Base-by-base conservation (phyloP, 1,284 basidiomycete species). In the Cystobasidiaceae sp. region DNA sequence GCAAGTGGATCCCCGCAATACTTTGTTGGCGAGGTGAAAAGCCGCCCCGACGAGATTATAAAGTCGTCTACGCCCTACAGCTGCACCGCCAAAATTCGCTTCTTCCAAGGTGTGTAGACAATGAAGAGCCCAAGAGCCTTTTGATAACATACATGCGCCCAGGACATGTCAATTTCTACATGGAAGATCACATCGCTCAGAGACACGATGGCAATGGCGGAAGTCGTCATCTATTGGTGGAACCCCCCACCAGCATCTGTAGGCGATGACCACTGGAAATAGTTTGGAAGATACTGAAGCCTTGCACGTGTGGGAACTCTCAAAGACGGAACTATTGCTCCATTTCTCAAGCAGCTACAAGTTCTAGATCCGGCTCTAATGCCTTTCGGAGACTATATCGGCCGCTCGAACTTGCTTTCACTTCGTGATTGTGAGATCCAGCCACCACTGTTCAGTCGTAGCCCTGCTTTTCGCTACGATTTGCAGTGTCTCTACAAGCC, bases 291-390 rank as follows among this genome's bases (percentile, higher is more conserved):
- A n/a, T n/a, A n/a, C n/a, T n/a, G n/a, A n/a, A n/a, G n/a, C n/a
- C n/a, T n/a, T n/a, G n/a, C n/a, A n/a, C n/a, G n/a, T n/a, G n/a
- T n/a, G n/a, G n/a, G n/a, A 11, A 39, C 37, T 39, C 37, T 39
- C n/a, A 11, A n/a, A 39, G 85, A 81, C 60, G 84, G 85, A 63
- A 76, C 83, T 0, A 80, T 85, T 33, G 78, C 83, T 2, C 85
- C 86, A 0, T 86, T 86, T 74, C 77, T 87, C 8, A 79, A 84
- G 51, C 80, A 82, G 0, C 76, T 86, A 17, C 56, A 75, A 15
- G 75, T 76, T 28, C 74, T 75, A 0, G 82, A 82, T 46, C 84
- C 85, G 0, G 79, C 81, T 48, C 73, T 74, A 0, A 63, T 86
- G 0, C 85, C 85, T 0, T 84, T 83, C 19, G 75, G 72, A 4